Percentiles rank a stretch among this genome's conserved stretches.
These are phyloP conservation scores for Plenodomus tracheiphilus DNA, from an alignment of 2,329 filamentous ascomycete genomes.

Conservation along the genomic window DNA sequence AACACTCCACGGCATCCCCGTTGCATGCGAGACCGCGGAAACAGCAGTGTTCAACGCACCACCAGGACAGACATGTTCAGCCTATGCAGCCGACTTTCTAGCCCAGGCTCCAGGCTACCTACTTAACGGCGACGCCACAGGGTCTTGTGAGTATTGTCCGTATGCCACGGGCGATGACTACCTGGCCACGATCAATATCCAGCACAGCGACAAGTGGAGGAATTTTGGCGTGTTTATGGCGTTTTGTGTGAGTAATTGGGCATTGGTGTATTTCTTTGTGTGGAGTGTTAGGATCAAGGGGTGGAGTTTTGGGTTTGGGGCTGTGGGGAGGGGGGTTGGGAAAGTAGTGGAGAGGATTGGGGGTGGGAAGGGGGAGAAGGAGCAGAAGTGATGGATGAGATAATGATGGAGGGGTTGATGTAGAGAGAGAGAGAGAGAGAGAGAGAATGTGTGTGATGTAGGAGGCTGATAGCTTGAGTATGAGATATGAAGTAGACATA, in stretches of 20 bases:
- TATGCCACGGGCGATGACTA: slow-evolving; percentile 70
- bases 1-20: slow-evolving; percentile 57
- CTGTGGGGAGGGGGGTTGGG: slow-evolving; percentile 46
- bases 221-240: slow-evolving; percentile 73
- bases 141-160: slow-evolving; percentile 70
- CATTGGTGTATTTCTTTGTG: slow-evolving; percentile 75
- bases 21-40: slow-evolving; percentile 56
- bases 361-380: slow-evolving; percentile 16
- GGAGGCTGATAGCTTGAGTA: too few relatives aligned
- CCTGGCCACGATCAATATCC: slow-evolving; percentile 61
- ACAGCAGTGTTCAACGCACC: slow-evolving; percentile 68
- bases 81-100: slow-evolving; percentile 67
- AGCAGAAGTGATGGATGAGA: slow-evolving; percentile 8
- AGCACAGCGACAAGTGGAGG: slow-evolving; percentile 67
- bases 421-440: background rate
- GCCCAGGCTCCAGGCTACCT: slow-evolving; percentile 63
- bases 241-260: slow-evolving; percentile 72
- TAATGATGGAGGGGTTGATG: background rate
- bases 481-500: too few relatives aligned
- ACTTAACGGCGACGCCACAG: slow-evolving; percentile 61
- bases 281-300: slow-evolving; percentile 71
- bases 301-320: slow-evolving; percentile 71
- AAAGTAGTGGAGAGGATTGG: slow-evolving; percentile 15
- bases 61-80: slow-evolving; percentile 63
- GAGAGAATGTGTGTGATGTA: too few relatives aligned